Base-by-base conservation (phyloP, 2,329 filamentous ascomycete species). In the Aureobasidium musti region DNA sequence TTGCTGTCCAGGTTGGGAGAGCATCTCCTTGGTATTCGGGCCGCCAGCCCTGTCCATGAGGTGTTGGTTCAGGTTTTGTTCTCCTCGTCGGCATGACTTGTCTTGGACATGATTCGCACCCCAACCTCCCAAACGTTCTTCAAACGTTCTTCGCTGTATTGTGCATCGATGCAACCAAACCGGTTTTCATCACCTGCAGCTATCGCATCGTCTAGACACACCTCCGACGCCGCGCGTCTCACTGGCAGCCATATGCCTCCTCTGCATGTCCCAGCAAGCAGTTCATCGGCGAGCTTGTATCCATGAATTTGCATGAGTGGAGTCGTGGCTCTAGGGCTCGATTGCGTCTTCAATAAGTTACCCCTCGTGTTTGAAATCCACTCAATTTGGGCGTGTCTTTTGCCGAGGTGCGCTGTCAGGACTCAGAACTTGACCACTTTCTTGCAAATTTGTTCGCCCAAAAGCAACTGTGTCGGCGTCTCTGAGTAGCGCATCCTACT, bases 401-500 rank as follows among this genome's bases (percentile, higher is more conserved):
- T 63, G 45, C 59, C 59, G 59, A 63, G 45, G 45, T 63, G 43
- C 57, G 26, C 35, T 59, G 54, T 45, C 54, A 59, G 37, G 26
- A 30, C 28, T 45, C 54, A 59, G 37, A 39, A 30, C 28, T 49
- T 35, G 21, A 61, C 57, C 41, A 47, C 13, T 43, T 23, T n/a
- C 33, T 35, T 23, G n/a, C 41, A 47, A 41, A 59, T 49, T 37
- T 61, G 23, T 23, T 26, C 21, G 43, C 14, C 26, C 35, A 23
- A 35, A 10, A 41, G 53, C 53, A 41, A 21, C 35, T 28, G 53
- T 41, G 35, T 56, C 26, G 54, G 30, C 54, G 30, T 23, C 41
- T 11, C 47, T n/a, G 57, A 60, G 43, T 63, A 63, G 59, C 45
- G 59, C 59, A 63, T 63, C 45, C 59, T 63, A 19, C 59, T 63